phyloP scores from a whole-genome alignment of 2,329 filamentous ascomycete species.

The Fusarium anthophilum region DNA sequence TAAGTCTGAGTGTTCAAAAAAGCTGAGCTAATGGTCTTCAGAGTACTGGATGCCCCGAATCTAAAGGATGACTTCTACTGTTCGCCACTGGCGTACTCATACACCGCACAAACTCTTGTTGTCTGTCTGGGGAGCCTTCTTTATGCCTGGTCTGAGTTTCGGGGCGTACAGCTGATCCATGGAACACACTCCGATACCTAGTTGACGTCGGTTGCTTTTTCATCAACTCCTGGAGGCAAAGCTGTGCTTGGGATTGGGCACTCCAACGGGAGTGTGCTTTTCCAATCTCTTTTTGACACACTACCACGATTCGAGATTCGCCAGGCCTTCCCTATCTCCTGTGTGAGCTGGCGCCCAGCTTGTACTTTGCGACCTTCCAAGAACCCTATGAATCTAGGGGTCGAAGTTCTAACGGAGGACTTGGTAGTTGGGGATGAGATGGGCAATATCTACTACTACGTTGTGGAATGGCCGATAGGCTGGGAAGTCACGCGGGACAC shows the following conservation, averaged over 20 bases:
- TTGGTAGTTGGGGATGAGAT: conserved; percentile 85
- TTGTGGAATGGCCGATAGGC: conserved; percentile 81
- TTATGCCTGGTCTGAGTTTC: conserved; percentile 87
- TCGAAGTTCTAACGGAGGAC: conserved; percentile 77
- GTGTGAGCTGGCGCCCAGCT: conserved; percentile 81
- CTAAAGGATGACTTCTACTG: conserved; percentile 98
- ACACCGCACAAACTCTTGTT: conserved; percentile 77
- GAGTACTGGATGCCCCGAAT: conserved; percentile 86
- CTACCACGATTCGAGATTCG: conserved; percentile 78
- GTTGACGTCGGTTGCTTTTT: conserved; percentile 91
- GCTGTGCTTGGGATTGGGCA: conserved; percentile 87
- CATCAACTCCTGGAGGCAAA: conserved; percentile 77
- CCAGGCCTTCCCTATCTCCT: conserved; percentile 78
- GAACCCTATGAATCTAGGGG: conserved; percentile 57
- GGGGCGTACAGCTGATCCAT: conserved; percentile 66
- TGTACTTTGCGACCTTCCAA: conserved; percentile 61
- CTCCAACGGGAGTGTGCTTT: conserved; percentile 76
- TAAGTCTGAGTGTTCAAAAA: not conserved
- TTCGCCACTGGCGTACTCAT: conserved; percentile 86
- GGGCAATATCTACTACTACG: conserved; percentile 87
- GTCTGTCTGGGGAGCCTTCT: conserved; percentile 83
- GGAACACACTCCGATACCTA: conserved; percentile 49
- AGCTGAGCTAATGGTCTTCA: conserved; percentile 49
- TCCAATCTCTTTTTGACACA: conserved; percentile 80
- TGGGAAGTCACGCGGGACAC: conserved; percentile 70